A percentile compares a stretch with the other conserved stretches of the same genome.
Conservation (phyloP, 164 flowering plant genomes). For the Chimonanthus salicifolius region DNA sequence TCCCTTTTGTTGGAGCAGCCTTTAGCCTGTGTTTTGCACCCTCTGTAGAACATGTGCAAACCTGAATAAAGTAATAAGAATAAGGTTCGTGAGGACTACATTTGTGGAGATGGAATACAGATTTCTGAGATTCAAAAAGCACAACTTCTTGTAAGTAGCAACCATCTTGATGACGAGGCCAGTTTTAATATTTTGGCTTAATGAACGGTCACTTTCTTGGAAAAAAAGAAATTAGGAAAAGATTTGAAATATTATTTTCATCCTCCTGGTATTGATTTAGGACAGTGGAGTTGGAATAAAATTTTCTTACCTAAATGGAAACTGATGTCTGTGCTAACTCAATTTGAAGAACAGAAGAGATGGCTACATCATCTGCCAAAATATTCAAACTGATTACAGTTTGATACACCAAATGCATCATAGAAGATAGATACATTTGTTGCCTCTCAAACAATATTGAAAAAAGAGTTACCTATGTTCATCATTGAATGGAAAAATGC, state of each 20-base stretch:
- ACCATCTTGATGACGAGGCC: constrained; percentile 3
- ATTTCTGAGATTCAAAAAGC: constrained; percentile 67
- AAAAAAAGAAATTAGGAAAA: too few species aligned
- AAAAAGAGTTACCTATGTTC: not conserved
- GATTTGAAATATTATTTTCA: not conserved
- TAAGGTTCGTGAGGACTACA: not conserved
- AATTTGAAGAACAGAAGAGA: not conserved
- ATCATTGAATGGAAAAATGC: constrained; percentile 10
- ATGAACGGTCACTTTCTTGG: not conserved
- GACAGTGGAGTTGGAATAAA: not conserved
- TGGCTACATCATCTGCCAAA: not conserved
- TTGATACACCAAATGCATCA: not conserved
- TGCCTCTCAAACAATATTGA: too few species aligned
- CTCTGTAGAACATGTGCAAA: not conserved
- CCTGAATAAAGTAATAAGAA: not conserved
- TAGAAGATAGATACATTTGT: not conserved
- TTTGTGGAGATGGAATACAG: constrained; percentile 61
- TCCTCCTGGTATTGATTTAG: too few species aligned
- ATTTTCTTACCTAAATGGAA: not conserved
- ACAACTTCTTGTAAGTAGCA: constrained; percentile 65
- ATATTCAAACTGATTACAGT: not conserved
- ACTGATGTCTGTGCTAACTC: not conserved
- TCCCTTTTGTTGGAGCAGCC: too few species aligned
- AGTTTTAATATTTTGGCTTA: not conserved
- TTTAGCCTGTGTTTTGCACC: too few species aligned